phyloP scores from a whole-genome alignment of 202 grass and related monocot genomes.

The Saccharum hybrid region DNA sequence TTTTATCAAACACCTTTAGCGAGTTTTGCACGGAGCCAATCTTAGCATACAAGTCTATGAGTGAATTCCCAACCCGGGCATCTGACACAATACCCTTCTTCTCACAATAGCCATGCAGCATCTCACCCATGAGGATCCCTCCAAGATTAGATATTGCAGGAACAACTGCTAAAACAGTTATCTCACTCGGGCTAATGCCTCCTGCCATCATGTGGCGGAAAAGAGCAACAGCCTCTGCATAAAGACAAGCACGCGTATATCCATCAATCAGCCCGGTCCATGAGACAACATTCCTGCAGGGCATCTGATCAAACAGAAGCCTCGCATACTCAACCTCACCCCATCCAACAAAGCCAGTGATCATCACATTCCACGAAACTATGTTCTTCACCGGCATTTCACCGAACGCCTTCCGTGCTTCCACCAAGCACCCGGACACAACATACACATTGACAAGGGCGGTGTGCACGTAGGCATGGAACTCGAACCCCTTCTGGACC shows the following conservation, averaged over 20 bases:
- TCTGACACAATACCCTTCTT: slow-evolving; percentile 53
- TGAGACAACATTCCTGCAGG: slow-evolving; percentile 55
- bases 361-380: slow-evolving; percentile 72
- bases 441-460: slow-evolving; percentile 44
- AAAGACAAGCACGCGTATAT: slow-evolving; percentile 40
- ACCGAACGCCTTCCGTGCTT: slow-evolving; percentile 52
- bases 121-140: slow-evolving; percentile 40
- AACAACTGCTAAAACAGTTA: slow-evolving; percentile 60
- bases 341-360: slow-evolving; percentile 63
- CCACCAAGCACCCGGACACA: slow-evolving; percentile 40
- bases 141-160: slow-evolving; percentile 59
- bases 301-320: slow-evolving; percentile 63
- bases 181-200: slow-evolving; percentile 55
- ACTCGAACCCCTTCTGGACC: slow-evolving; percentile 54
- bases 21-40: slow-evolving; percentile 61
- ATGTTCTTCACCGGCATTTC: slow-evolving; percentile 65
- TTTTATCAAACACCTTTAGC: slow-evolving; percentile 52
- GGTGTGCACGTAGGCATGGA: slow-evolving; percentile 57
- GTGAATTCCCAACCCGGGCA: slow-evolving; percentile 59
- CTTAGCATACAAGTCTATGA: slow-evolving; percentile 75
- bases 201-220: slow-evolving; percentile 56
- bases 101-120: slow-evolving; percentile 56
- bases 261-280: slow-evolving; percentile 79
- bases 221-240: slow-evolving; percentile 50
- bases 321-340: slow-evolving; percentile 53